Percentiles rank a stretch among this genome's conserved stretches.
These are phyloP conservation scores for Phytophthora citricola DNA, from an alignment of 352 stramenopile genomes.

Conservation along the genomic window DNA sequence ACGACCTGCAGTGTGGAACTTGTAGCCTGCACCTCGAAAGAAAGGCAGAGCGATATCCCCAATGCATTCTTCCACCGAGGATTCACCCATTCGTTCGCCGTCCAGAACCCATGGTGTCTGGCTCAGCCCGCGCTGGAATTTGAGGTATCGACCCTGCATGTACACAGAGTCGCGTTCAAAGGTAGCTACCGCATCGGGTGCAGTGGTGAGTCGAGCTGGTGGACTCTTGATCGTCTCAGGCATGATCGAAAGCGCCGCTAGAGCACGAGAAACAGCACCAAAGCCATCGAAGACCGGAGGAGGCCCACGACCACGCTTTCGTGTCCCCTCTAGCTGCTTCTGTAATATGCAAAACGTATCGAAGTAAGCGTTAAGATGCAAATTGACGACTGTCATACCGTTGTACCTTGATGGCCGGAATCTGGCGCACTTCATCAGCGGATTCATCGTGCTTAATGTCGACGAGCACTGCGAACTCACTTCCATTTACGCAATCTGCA, in stretches of 20 bases:
- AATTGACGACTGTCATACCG: not conserved
- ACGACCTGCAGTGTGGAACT: slow-evolving; percentile 96
- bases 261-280: slow-evolving; percentile 73
- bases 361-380: slow-evolving; percentile 4
- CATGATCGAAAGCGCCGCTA: slow-evolving; percentile 53
- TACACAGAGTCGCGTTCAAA: slow-evolving; percentile 89
- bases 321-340: slow-evolving; percentile 65
- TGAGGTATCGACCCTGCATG: slow-evolving; percentile 91
- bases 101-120: slow-evolving; percentile 93
- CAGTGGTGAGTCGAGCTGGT: slow-evolving; percentile 46
- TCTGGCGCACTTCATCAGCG: slow-evolving; percentile 76
- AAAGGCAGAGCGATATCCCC: slow-evolving; percentile 71
- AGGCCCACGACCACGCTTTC: slow-evolving; percentile 73
- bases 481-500: slow-evolving; percentile 61
- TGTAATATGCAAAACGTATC: slow-evolving; percentile 17
- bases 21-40: slow-evolving; percentile 81
- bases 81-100: slow-evolving; percentile 83
- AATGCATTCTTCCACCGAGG: slow-evolving; percentile 92
- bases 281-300: slow-evolving; percentile 77
- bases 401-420: slow-evolving; percentile 74
- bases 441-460: slow-evolving; percentile 76
- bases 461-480: slow-evolving; percentile 72
- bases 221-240: slow-evolving; percentile 67
- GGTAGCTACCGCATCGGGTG: slow-evolving; percentile 42
- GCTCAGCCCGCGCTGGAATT: slow-evolving; percentile 89